Conservation (phyloP, 2,329 filamentous ascomycete species). For the Didymella pinodella region DNA sequence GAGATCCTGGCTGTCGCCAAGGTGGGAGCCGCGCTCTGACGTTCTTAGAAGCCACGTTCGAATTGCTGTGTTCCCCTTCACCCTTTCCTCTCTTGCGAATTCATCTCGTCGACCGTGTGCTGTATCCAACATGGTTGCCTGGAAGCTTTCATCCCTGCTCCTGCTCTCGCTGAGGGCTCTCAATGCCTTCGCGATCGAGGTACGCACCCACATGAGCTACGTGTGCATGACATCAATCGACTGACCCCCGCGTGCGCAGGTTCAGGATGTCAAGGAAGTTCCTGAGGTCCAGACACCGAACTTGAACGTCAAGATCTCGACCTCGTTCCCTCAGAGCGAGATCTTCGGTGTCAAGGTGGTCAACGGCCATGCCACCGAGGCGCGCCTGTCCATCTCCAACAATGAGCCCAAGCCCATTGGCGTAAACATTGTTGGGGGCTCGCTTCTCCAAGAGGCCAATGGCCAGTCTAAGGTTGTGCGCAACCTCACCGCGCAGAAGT, state of each 20-base stretch:
- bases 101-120: slow-evolving; percentile 22
- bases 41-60: slow-evolving; percentile 44
- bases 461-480: slow-evolving; percentile 69
- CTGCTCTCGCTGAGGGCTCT: slow-evolving; percentile 74
- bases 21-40: slow-evolving; percentile 24
- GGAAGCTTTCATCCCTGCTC: slow-evolving; percentile 75
- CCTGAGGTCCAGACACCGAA: slow-evolving; percentile 68
- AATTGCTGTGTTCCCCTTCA: slow-evolving; percentile 27
- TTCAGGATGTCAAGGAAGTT: slow-evolving; percentile 46
- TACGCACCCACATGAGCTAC: slow-evolving; percentile 55
- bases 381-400: slow-evolving; percentile 84
- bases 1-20: slow-evolving; percentile 26
- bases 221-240: slow-evolving; percentile 47
- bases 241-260: slow-evolving; percentile 39
- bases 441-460: slow-evolving; percentile 68
- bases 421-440: slow-evolving; percentile 78
- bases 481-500: slow-evolving; percentile 83
- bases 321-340: slow-evolving; percentile 72
- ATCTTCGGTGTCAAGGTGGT: slow-evolving; percentile 95
- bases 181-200: slow-evolving; percentile 67
- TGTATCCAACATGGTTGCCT: slow-evolving; percentile 69
- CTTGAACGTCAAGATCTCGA: slow-evolving; percentile 63
- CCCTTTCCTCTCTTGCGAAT: slow-evolving; percentile 16
- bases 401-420: slow-evolving; percentile 78
- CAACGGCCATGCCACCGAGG: slow-evolving; percentile 87